These are phyloP conservation scores for Ceratocystis cacaofunesta DNA, from an alignment of 2,329 filamentous ascomycete species.

Conservation along the genomic window DNA sequence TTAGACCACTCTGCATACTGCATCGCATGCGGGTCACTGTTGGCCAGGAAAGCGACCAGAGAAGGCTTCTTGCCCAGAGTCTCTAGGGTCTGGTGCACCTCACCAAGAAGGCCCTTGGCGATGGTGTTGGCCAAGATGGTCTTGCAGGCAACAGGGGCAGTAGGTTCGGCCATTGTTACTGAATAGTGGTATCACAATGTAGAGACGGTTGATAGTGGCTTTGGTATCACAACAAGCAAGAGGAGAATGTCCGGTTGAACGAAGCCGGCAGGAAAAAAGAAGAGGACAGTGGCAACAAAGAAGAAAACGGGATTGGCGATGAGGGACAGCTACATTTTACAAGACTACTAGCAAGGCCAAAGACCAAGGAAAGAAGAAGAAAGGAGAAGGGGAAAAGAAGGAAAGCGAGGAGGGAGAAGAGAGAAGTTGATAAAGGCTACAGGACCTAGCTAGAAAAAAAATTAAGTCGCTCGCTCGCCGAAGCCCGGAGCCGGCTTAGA, in stretches of 20 bases:
- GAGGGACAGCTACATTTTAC: slow-evolving; percentile 1
- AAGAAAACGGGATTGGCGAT: not conserved
- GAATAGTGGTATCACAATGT: not conserved
- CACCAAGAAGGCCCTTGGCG: slow-evolving; percentile 62
- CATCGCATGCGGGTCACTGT: slow-evolving; percentile 74
- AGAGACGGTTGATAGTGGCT: not conserved
- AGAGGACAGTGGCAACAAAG: not conserved
- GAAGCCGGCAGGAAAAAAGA: not conserved
- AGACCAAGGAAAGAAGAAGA: not conserved
- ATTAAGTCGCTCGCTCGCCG: slow-evolving; percentile 13
- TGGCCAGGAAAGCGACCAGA: slow-evolving; percentile 83
- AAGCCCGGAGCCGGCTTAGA: slow-evolving; percentile 14
- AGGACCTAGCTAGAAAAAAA: not conserved
- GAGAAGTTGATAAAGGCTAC: slow-evolving; percentile 1
- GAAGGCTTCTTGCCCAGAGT: slow-evolving; percentile 59
- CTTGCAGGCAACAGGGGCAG: slow-evolving; percentile 51
- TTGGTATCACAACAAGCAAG: not conserved
- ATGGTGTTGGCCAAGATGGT: slow-evolving; percentile 80
- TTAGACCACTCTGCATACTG: slow-evolving; percentile 96
- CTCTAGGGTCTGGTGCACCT: slow-evolving; percentile 62
- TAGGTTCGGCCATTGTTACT: slow-evolving; percentile 11
- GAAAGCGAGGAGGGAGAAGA: not conserved
- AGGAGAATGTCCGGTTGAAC: not conserved
- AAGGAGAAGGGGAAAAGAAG: not conserved
- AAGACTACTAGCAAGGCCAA: not conserved